These are phyloP conservation scores for Sordariomycetes sp. DNA, from an alignment of 2,329 filamentous ascomycete species.

Conservation along the genomic window DNA sequence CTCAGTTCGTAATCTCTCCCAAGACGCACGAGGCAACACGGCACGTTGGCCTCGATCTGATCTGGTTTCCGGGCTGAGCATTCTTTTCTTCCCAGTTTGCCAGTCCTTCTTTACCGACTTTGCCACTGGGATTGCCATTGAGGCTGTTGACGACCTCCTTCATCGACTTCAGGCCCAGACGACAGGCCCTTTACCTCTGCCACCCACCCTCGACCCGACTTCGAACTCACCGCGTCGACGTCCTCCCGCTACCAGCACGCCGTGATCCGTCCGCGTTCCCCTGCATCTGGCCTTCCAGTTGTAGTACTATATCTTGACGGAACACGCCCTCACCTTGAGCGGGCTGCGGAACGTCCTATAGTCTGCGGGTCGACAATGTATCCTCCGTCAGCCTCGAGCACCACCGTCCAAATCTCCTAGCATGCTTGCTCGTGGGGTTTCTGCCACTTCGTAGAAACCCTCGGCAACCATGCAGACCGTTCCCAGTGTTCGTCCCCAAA, in stretches of 20 bases:
- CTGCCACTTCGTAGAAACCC: slow-evolving; percentile 26
- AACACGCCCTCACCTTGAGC: no score
- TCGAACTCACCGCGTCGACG: no score
- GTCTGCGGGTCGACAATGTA: slow-evolving; percentile 15
- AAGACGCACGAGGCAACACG: slow-evolving; percentile 4
- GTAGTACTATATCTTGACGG: no score
- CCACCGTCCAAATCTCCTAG: slow-evolving; percentile 17
- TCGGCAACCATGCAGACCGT: slow-evolving; percentile 43
- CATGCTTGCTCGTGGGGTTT: slow-evolving; percentile 25
- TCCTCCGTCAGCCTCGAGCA: slow-evolving; percentile 15
- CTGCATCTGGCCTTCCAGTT: neutral
- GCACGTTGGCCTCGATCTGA: slow-evolving; percentile 2
- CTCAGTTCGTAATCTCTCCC: slow-evolving; percentile 8
- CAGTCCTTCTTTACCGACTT: no score
- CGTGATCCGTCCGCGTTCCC: no score
- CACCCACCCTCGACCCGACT: no score
- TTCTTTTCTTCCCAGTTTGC: no score
- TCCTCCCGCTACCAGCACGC: no score
- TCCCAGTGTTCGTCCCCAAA: slow-evolving; percentile 33
- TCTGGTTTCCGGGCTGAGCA: neutral
- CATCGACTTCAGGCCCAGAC: no score
- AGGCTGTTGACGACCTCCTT: no score
- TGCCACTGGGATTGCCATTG: no score
- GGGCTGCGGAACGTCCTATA: neutral
- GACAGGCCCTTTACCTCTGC: no score